Evolutionary conservation across 2,329 filamentous ascomycete species (phyloP).

Genomic region (Sporothrix variecibatus): DNA sequence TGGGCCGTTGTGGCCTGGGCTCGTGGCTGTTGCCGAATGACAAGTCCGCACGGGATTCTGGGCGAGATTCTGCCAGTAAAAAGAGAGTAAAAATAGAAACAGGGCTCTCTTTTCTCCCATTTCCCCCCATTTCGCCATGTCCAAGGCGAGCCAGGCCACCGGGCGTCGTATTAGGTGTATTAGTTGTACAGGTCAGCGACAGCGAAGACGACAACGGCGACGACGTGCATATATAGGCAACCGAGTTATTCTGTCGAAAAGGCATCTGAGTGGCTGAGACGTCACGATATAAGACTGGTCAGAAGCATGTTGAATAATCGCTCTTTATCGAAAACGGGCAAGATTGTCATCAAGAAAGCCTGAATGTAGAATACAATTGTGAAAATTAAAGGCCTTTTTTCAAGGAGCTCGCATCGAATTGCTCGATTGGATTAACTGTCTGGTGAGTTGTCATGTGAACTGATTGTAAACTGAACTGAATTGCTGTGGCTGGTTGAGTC

Average conservation of each 20-base stretch:
- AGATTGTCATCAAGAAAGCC: not conserved
- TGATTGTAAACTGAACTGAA: not conserved
- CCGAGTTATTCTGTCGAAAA: not conserved
- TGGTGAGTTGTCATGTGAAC: not conserved
- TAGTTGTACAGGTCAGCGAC: not conserved
- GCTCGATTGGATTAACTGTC: not conserved
- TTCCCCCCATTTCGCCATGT: not conserved
- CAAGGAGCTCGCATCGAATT: not conserved
- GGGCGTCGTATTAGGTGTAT: not conserved
- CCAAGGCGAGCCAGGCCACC: not conserved
- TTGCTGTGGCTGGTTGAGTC: not conserved
- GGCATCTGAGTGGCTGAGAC: not conserved
- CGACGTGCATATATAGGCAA: slow-evolving; percentile 4
- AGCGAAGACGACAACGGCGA: not conserved
- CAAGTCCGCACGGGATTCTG: not conserved
- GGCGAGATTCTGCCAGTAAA: not conserved
- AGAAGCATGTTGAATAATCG: not conserved
- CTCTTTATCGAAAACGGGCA: not conserved
- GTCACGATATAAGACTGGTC: too few relatives aligned
- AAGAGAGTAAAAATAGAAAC: slow-evolving; percentile 21
- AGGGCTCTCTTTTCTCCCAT: not conserved
- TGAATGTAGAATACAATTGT: not conserved
- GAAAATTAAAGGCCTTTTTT: not conserved
- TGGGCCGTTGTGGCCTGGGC: not conserved
- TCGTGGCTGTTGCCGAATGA: not conserved